Percentiles rank a stretch among this genome's conserved stretches.
Conservation (phyloP, 1,139 yeast species). For the Yamadazyma jaroonii region DNA sequence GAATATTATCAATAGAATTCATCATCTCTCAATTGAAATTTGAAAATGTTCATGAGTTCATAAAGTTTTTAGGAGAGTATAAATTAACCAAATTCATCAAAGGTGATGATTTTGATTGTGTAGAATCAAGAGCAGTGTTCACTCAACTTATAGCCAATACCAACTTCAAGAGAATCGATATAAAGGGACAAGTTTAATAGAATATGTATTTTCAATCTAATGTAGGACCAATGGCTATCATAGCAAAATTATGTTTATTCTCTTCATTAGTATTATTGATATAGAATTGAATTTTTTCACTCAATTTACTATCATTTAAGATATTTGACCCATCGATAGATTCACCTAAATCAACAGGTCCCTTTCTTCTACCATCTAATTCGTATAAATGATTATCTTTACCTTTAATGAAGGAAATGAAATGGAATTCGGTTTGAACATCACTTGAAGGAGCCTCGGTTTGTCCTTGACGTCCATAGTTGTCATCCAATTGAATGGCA, state of each 20-base stretch:
- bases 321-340: slow-evolving; percentile 41
- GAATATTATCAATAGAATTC: slow-evolving; percentile 49
- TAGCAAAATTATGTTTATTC: slow-evolving; percentile 60
- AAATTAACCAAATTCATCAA: slow-evolving; percentile 38
- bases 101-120: slow-evolving; percentile 36
- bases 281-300: slow-evolving; percentile 60
- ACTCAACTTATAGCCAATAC: slow-evolving; percentile 39
- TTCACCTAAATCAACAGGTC: slow-evolving; percentile 67
- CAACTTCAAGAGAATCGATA: slow-evolving; percentile 68
- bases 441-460: slow-evolving; percentile 77
- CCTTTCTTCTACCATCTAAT: slow-evolving; percentile 83
- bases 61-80: slow-evolving; percentile 32
- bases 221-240: slow-evolving; percentile 65
- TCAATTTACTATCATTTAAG: slow-evolving; percentile 49
- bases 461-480: slow-evolving; percentile 67
- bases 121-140: slow-evolving; percentile 46
- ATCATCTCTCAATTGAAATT: slow-evolving; percentile 50
- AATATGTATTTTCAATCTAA: slow-evolving; percentile 26
- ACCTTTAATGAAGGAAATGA: slow-evolving; percentile 68
- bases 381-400: slow-evolving; percentile 66
- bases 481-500: slow-evolving; percentile 46
- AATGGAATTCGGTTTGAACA: slow-evolving; percentile 69
- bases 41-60: slow-evolving; percentile 21
- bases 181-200: slow-evolving; percentile 76
- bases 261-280: slow-evolving; percentile 59